Evolutionary conservation across 345 rosid species (phyloP).

Genomic region (Chamaenerion angustifolium): DNA sequence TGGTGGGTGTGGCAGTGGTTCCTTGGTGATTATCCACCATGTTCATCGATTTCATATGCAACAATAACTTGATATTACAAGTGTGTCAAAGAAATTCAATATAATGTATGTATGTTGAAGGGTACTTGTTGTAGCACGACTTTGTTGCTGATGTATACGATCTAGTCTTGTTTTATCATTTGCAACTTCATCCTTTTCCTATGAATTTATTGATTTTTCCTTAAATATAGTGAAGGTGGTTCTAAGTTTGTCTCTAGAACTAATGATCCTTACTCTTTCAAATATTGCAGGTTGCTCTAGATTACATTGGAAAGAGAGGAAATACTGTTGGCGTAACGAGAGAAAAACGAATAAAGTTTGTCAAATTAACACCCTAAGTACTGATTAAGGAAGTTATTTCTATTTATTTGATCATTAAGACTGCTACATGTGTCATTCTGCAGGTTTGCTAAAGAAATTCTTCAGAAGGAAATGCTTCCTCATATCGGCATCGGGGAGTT

Average conservation of each 20-base stretch:
- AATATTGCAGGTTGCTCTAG: constrained; percentile 72
- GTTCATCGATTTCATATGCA: no score
- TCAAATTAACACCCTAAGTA: constrained; percentile 1
- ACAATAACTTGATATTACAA: no score
- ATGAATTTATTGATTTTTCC: background rate
- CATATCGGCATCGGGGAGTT: constrained; percentile 84
- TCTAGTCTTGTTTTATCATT: background rate
- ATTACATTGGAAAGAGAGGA: constrained; percentile 95
- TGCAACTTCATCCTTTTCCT: background rate
- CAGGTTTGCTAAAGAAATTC: constrained; percentile 95
- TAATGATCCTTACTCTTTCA: no score
- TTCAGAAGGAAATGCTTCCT: constrained; percentile 98
- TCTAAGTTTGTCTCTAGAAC: background rate
- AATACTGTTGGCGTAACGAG: constrained; percentile 87
- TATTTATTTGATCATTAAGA: constrained; percentile 8
- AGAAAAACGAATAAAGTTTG: constrained; percentile 93
- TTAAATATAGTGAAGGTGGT: background rate
- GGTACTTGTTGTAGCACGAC: no score
- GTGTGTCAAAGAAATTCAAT: no score
- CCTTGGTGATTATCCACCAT: no score
- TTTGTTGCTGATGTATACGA: no score
- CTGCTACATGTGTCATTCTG: constrained; percentile 12
- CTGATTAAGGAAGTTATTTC: constrained; percentile 8
- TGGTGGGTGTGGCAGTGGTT: no score
- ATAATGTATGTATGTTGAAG: no score